Percentiles rank a stretch among this genome's conserved stretches.
phyloP scores from a whole-genome alignment of 225 moss, liverwort and hornwort species.

The Lunularia cruciata region DNA sequence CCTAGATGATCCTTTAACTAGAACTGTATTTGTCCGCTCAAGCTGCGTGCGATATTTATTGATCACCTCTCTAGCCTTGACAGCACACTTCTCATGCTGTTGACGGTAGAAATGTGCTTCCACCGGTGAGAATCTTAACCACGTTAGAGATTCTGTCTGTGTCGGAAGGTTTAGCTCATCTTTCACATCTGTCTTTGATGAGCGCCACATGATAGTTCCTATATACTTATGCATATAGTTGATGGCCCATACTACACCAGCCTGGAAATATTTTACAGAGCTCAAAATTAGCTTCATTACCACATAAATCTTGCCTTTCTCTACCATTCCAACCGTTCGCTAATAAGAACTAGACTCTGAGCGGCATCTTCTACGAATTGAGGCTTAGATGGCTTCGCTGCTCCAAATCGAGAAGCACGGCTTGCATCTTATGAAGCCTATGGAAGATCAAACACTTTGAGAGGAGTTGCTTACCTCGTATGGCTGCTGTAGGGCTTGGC shows the following conservation, averaged over 20 bases:
- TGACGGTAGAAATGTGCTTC: conserved; percentile 94
- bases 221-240: conserved; percentile 81
- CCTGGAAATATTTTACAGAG: conserved; percentile 39
- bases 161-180: conserved; percentile 83
- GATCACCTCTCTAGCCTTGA: conserved; percentile 81
- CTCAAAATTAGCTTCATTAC: neutral
- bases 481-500: conserved; percentile 68
- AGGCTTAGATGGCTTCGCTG: no score
- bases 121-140: conserved; percentile 82
- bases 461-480: conserved; percentile 61
- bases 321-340: no score
- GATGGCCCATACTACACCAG: conserved; percentile 66
- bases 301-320: neutral
- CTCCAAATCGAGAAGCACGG: no score
- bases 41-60: conserved; percentile 56
- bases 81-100: conserved; percentile 90
- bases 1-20: neutral
- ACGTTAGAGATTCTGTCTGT: conserved; percentile 69
- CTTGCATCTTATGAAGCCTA: no score
- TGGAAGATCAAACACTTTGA: neutral
- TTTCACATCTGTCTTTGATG: conserved; percentile 78
- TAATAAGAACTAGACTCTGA: no score
- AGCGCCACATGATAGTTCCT: conserved; percentile 87
- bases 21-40: neutral
- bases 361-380: no score